Base-by-base conservation (phyloP, 2,329 filamentous ascomycete species). In the Cladosporium oxysporum region DNA sequence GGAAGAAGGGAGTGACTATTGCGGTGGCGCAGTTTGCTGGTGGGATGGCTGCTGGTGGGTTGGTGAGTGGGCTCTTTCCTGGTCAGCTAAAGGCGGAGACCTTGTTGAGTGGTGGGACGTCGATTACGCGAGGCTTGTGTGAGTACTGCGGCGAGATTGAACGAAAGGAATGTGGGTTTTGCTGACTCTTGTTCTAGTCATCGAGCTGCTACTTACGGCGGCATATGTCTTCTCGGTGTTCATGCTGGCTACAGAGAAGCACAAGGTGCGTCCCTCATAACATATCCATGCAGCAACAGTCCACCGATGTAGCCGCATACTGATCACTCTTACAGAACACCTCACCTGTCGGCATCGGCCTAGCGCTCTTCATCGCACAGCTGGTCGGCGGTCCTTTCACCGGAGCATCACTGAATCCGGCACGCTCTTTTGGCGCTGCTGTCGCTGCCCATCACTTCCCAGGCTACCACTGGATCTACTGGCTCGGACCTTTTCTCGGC, bases 71-170 rank as follows among this genome's bases (percentile, higher is more conserved):
- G 29, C 71, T 78, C 55, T 68, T 77, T 16, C 75, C 76, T 18
- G 73, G 73, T 2, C 62, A 71, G 50, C 73, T 88, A 49, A 63
- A 66, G 33, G 70, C 69, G 26, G 72, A 73, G 65, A 77, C 75
- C 3, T 70, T 71, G 2, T 67, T 78, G 5, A 72, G 69, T 1
- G 65, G 69, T 21, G 71, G 82, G 11, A 80, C 84, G 4, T 84
- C 79, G 65, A 79, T 83, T 11, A 80, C 79, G 0, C 87, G 87
- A 66, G 88, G 88, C 10, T 78, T 90, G 50, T 66, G 52, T 55
- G 28, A 55, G 52, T 55, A 12, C 7, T n/a, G 52, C 16, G 12
- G 44, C 28, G 44, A 60, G 44, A 21, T 16, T 10, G 18, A 6
- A 26, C 5, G 18, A 6, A 26, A 23, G 23, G 8, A 28, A 14